Evolutionary conservation across 208 protist genomes (phyloP).

Genomic region (Trypanosoma platydactyli): DNA sequence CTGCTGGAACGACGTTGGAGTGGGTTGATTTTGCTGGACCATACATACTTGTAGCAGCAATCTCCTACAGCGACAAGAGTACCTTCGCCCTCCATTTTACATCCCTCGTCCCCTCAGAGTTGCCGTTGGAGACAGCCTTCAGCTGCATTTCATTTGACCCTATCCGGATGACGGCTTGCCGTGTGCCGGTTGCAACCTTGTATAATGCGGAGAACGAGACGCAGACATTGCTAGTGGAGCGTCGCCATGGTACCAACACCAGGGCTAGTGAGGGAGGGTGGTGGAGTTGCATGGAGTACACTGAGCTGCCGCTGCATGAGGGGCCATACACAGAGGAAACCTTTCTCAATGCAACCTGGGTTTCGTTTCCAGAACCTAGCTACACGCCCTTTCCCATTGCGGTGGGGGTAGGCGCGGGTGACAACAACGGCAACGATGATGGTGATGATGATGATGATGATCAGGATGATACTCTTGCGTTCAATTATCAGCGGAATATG

Average conservation of each 20-base stretch:
- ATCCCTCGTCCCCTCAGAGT: conserved; percentile 20
- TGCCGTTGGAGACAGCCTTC: conserved; percentile 15
- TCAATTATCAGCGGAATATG: conserved; percentile 9
- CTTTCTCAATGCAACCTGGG: conserved; percentile 15
- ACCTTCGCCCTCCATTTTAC: conserved; percentile 5
- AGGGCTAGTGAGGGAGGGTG: neutral
- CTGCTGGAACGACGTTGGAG: conserved; percentile 7
- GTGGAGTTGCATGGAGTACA: conserved; percentile 26
- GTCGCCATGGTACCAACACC: neutral
- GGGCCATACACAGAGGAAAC: conserved; percentile 25
- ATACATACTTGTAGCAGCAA: conserved; percentile 15
- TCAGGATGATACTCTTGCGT: neutral
- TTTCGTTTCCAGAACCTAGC: conserved; percentile 9
- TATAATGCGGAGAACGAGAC: conserved; percentile 21
- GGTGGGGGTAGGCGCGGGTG: neutral
- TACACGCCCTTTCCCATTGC: neutral
- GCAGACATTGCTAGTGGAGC: conserved; percentile 22
- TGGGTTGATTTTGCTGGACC: conserved; percentile 25
- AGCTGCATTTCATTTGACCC: conserved; percentile 16
- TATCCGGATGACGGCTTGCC: conserved; percentile 11
- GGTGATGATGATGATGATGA: conserved; percentile 2
- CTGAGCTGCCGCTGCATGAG: conserved; percentile 19
- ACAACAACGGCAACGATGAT: neutral
- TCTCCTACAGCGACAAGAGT: conserved; percentile 4
- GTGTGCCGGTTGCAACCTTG: conserved; percentile 23